Evolutionary conservation across 352 stramenopile species (phyloP).

Genomic region (Poterioochromonas sp.): DNA sequence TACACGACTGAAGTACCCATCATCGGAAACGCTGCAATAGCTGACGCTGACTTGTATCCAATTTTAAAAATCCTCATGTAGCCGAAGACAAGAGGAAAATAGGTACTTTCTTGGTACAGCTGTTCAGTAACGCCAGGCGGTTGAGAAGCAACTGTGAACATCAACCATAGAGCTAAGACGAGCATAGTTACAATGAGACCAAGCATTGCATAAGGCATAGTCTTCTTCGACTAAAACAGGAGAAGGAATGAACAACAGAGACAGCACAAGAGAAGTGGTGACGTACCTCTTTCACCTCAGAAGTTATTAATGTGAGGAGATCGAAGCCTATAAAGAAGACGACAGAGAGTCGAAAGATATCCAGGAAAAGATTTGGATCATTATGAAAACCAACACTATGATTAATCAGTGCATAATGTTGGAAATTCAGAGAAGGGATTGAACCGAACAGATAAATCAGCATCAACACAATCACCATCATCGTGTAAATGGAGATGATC

Average conservation of each 20-base stretch:
- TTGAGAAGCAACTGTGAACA: not conserved
- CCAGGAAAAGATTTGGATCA: not conserved
- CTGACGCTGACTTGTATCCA: not conserved
- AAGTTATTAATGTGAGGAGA: not conserved
- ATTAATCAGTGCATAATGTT: not conserved
- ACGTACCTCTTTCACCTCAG: not conserved
- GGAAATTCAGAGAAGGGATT: not conserved
- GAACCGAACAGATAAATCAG: conserved; percentile 26
- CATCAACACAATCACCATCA: not conserved
- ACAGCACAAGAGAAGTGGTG: not conserved
- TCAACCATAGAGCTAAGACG: conserved; percentile 12
- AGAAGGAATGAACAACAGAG: not conserved
- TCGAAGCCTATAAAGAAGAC: conserved; percentile 26
- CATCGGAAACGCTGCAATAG: not conserved
- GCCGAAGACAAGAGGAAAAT: not conserved
- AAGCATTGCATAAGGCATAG: not conserved
- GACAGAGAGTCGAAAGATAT: not conserved
- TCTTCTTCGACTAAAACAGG: not conserved
- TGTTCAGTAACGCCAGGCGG: not conserved
- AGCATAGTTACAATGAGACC: not conserved
- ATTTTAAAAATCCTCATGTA: not conserved
- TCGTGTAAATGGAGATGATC: not conserved
- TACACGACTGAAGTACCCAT: not conserved
- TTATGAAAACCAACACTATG: not conserved
- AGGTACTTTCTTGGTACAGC: not conserved